These are phyloP conservation scores for Zygoascus bituminiphila DNA, from an alignment of 805 yeast species.

Conservation along the genomic window DNA sequence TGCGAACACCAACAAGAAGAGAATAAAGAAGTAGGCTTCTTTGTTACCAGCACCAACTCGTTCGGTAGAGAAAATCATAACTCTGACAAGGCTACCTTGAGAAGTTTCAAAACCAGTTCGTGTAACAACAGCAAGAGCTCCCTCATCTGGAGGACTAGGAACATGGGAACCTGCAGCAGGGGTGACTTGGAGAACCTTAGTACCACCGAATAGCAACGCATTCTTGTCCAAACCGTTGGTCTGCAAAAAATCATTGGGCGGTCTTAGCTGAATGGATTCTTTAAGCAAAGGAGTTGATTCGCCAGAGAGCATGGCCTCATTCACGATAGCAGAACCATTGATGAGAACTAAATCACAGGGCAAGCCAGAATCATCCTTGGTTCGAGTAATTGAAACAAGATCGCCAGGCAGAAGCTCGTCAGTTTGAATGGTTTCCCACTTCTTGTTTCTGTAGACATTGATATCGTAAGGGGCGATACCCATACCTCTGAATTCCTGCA, in stretches of 20 bases:
- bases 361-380: slow-evolving; percentile 82
- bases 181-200: slow-evolving; percentile 88
- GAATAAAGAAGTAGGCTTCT: slow-evolving; percentile 87
- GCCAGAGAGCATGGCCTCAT: slow-evolving; percentile 98
- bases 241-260: slow-evolving; percentile 56
- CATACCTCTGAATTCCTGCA: slow-evolving; percentile 95
- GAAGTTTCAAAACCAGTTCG: slow-evolving; percentile 98
- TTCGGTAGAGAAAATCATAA: slow-evolving; percentile 95
- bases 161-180: slow-evolving; percentile 55
- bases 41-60: slow-evolving; percentile 92
- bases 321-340: slow-evolving; percentile 90
- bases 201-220: slow-evolving; percentile 88
- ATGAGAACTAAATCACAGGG: slow-evolving; percentile 87
- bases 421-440: slow-evolving; percentile 66
- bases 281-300: slow-evolving; percentile 95
- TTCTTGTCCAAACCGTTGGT: slow-evolving; percentile 83
- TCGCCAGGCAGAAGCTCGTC: slow-evolving; percentile 86
- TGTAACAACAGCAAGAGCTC: slow-evolving; percentile 82
- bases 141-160: slow-evolving; percentile 76
- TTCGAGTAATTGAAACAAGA: slow-evolving; percentile 72
- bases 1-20: slow-evolving; percentile 84
- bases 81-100: slow-evolving; percentile 94
- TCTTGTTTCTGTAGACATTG: slow-evolving; percentile 57
- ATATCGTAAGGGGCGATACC: slow-evolving; percentile 86
- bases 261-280: slow-evolving; percentile 83